Conservation (phyloP, 768 basidiomycete genomes). For the Symmetrospora coprosmae region DNA sequence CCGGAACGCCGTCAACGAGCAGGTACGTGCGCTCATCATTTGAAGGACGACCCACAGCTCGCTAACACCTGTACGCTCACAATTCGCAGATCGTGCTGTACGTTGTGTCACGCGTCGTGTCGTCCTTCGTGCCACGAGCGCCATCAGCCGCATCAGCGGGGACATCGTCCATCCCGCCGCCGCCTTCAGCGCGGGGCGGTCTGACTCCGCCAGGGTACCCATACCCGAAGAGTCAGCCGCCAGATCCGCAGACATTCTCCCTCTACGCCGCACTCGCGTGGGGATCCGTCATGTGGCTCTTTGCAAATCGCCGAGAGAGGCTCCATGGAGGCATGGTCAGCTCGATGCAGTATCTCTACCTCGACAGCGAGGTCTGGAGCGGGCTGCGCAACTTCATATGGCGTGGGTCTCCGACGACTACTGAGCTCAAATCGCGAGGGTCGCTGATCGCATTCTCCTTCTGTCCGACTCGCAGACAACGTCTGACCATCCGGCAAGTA, state of each 20-base stretch:
- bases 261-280: conserved; percentile 75
- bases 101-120: conserved; percentile 78
- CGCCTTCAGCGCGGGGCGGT: conserved; percentile 32
- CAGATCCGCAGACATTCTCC: conserved; percentile 69
- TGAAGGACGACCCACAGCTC: neutral
- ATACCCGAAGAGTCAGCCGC: conserved; percentile 52
- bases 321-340: conserved; percentile 94
- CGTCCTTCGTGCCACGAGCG: conserved; percentile 77
- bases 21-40: conserved; percentile 45
- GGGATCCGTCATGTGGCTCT: conserved; percentile 96
- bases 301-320: conserved; percentile 70
- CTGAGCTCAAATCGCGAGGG: too few species aligned
- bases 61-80: neutral
- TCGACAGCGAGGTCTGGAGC: conserved; percentile 72
- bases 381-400: conserved; percentile 13
- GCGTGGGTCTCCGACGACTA: too few species aligned
- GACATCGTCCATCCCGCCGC: conserved; percentile 21
- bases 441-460: too few species aligned
- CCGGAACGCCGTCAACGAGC: conserved; percentile 75
- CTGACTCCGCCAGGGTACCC: conserved; percentile 36
- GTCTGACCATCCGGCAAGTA: too few species aligned
- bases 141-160: conserved; percentile 40
- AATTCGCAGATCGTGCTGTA: conserved; percentile 78
- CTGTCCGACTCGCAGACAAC: too few species aligned
- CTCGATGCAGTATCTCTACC: conserved; percentile 89